These are phyloP conservation scores for Xanthoparmelia taractica DNA, from an alignment of 495 filamentous ascomycete species.

Conservation along the genomic window DNA sequence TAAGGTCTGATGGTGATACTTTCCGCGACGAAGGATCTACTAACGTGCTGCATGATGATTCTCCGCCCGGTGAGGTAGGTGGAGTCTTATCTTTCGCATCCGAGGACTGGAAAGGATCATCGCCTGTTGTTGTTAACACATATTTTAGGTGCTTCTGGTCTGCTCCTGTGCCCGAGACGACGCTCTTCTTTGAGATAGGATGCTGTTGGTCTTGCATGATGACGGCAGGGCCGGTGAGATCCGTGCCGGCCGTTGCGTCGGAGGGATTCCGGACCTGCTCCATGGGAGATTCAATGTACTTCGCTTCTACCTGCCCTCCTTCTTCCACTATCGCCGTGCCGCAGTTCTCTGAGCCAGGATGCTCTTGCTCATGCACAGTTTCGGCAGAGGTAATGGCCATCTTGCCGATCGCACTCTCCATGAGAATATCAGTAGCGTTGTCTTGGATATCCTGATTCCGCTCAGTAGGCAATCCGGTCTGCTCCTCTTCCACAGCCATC, in stretches of 20 bases:
- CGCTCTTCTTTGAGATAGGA: not conserved
- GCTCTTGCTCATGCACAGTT: not conserved
- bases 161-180: not conserved
- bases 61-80: not conserved
- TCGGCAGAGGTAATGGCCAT: not conserved
- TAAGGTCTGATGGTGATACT: not conserved
- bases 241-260: not conserved
- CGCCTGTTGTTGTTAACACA: not conserved
- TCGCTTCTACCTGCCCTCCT: not conserved
- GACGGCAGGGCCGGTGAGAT: not conserved
- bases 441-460: too few species aligned
- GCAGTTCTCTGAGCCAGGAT: not conserved
- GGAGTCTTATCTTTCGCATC: not conserved
- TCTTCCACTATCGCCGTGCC: not conserved
- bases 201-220: not conserved
- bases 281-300: not conserved
- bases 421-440: too few species aligned
- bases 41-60: not conserved
- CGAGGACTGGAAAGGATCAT: not conserved
- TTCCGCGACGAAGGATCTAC: not conserved
- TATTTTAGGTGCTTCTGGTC: not conserved
- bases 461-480: too few species aligned
- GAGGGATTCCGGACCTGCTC: not conserved
- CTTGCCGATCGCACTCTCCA: too few species aligned
- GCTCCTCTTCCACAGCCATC: too few species aligned